Evolutionary conservation across 2,329 filamentous ascomycete genomes (phyloP), one percentile per base, ranked within the genome.

Genomic region (Aspergillus chevalieri): DNA sequence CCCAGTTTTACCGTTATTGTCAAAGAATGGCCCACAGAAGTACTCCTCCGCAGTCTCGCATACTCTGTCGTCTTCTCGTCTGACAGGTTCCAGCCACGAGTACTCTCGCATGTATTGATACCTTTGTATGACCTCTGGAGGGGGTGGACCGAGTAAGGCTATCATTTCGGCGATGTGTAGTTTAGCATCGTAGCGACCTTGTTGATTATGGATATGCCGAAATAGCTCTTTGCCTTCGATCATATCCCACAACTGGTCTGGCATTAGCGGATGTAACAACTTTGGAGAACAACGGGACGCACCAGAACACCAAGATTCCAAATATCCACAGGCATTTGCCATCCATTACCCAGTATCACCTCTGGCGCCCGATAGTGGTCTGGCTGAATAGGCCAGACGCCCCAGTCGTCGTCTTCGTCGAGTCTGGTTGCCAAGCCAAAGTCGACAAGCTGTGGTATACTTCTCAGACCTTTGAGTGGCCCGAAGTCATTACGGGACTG

Each of bases 81-180:
- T 56, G 46, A 70, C 48, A 53, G 61, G 51, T 50, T 61, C 30
- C 4, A 61, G 61, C 61, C 61, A 71, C n/a, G 28, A 49, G 46
- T 62, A 62, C 33, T 59, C 57, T 56, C 52, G 56, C 58, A 65
- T 67, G 42, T 41, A 59, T 47, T 59, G 61, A 57, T 62, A 71
- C 61, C 65, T 62, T 54, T 63, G 51, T 48, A 73, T 48, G 7
- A 74, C 42, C 49, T 67, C 63, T 48, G 53, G 60, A 41, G 67
- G 69, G 4, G 71, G 70, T 33, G 61, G 64, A 12, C 71, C 71
- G 2, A 75, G 55, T 49, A 75, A 59, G 15, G 64, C 66, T 47
- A 73, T 71, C 62, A 75, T 75, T 52, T 74, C 63, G 5, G 71
- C 70, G 8, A 76, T 51, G 50, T 75, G 68, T 45, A 58, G 39